Evolutionary conservation across 2,329 filamentous ascomycete genomes (phyloP).

Genomic region (Cordyceps javanica): DNA sequence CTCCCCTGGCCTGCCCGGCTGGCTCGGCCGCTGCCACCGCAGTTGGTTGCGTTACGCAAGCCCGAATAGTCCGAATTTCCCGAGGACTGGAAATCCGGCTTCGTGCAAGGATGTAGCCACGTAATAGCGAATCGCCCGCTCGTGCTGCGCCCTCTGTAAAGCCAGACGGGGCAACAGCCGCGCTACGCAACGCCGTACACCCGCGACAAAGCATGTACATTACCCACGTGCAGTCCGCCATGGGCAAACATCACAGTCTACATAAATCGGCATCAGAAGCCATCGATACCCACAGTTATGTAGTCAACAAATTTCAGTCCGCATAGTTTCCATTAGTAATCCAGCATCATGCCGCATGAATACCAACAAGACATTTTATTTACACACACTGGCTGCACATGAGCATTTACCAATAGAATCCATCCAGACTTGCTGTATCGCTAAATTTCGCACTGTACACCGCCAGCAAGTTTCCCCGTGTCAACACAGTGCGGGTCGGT

Average conservation of each 20-base stretch:
- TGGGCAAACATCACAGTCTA: background rate
- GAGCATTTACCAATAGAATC: too few relatives aligned
- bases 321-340: background rate
- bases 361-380: background rate
- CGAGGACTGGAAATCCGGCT: background rate
- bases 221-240: background rate
- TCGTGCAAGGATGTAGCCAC: background rate
- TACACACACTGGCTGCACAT: background rate
- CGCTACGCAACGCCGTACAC: background rate
- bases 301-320: background rate
- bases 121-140: background rate
- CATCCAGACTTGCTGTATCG: background rate
- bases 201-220: background rate
- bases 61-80: slow-evolving; percentile 4
- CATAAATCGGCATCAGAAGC: background rate
- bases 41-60: background rate
- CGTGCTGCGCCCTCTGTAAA: background rate
- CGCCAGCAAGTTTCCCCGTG: background rate
- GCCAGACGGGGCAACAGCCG: background rate
- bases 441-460: background rate
- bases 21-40: background rate
- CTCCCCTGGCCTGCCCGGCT: background rate
- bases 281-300: background rate
- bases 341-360: background rate
- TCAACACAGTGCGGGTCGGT: slow-evolving; percentile 10